phyloP scores from a whole-genome alignment of 2,329 filamentous ascomycete genomes.

The Curvularia hawaiiensis region DNA sequence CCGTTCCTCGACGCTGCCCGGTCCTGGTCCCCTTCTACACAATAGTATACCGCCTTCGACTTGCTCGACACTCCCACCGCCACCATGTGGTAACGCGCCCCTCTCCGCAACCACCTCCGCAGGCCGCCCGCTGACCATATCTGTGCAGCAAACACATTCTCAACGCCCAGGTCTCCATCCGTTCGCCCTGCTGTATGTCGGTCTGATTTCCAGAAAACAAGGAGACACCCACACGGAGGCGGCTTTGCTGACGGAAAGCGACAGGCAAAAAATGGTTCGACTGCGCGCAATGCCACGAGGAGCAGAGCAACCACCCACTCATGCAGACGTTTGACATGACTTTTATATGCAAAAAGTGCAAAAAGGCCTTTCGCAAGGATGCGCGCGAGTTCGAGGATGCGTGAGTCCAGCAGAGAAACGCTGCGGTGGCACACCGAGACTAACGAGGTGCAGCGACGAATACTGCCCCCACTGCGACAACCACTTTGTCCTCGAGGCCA shows the following conservation, averaged over 20 bases:
- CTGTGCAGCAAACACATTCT: slow-evolving; percentile 86
- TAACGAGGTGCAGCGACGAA: slow-evolving; percentile 69
- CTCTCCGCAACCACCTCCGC: slow-evolving; percentile 22
- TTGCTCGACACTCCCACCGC: background rate
- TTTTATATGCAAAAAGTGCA: slow-evolving; percentile 99
- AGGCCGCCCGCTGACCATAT: slow-evolving; percentile 19
- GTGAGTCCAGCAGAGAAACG: slow-evolving; percentile 6
- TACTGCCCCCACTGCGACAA: slow-evolving; percentile 99
- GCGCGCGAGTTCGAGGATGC: slow-evolving; percentile 87
- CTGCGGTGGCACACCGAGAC: slow-evolving; percentile 1
- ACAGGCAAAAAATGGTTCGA: slow-evolving; percentile 97
- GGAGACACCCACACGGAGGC: background rate
- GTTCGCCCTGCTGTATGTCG: slow-evolving; percentile 87
- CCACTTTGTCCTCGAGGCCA: slow-evolving; percentile 91
- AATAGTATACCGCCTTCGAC: background rate
- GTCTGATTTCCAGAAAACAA: background rate
- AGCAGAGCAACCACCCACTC: slow-evolving; percentile 78
- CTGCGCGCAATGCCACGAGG: slow-evolving; percentile 91
- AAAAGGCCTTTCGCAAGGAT: slow-evolving; percentile 96
- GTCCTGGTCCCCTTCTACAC: background rate
- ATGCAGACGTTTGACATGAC: slow-evolving; percentile 82
- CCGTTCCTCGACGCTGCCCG: background rate
- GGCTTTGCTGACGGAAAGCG: slow-evolving; percentile 11
- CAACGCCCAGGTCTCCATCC: slow-evolving; percentile 96
- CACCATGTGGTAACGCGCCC: slow-evolving; percentile 36